phyloP scores from a whole-genome alignment of 2,329 filamentous ascomycete species.

The Botryosphaeria dothidea region DNA sequence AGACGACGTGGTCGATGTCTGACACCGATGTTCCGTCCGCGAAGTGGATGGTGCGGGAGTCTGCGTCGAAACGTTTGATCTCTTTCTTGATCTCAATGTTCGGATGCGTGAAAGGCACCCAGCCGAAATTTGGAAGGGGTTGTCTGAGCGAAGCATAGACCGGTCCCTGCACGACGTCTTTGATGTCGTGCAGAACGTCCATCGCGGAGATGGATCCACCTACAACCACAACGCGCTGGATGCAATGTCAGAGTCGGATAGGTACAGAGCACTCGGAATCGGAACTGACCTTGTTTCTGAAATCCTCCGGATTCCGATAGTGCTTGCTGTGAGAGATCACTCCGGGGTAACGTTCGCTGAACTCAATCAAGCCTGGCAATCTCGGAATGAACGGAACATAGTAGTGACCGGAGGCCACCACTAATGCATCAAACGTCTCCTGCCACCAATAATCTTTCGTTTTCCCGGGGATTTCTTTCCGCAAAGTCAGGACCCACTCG shows the following conservation, averaged over 20 bases:
- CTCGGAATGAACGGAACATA: constrained; percentile 67
- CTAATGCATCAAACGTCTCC: constrained; percentile 63
- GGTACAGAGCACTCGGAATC: no score
- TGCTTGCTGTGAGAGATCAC: constrained; percentile 59
- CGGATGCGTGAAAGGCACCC: constrained; percentile 20
- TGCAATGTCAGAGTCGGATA: not conserved
- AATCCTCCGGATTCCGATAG: constrained; percentile 20
- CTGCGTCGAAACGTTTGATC: constrained; percentile 13
- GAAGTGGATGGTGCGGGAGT: constrained; percentile 20
- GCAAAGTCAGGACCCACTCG: constrained; percentile 35
- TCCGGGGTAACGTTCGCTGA: constrained; percentile 60
- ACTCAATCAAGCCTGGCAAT: constrained; percentile 60
- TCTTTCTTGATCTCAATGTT: constrained; percentile 18
- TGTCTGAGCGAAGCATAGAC: constrained; percentile 21
- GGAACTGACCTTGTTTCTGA: constrained; percentile 17
- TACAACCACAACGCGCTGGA: constrained; percentile 21
- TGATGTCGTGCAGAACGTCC: constrained; percentile 21
- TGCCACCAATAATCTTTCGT: constrained; percentile 39
- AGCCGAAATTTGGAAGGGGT: constrained; percentile 17
- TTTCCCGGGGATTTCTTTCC: constrained; percentile 15
- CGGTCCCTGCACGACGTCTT: constrained; percentile 17
- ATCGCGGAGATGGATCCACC: constrained; percentile 23
- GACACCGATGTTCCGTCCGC: constrained; percentile 18
- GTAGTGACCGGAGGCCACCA: constrained; percentile 77
- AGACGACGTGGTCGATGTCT: constrained; percentile 21